These are phyloP conservation scores for Pseudogymnoascus sp. DNA, from an alignment of 2,329 filamentous ascomycete genomes.

Conservation along the genomic window DNA sequence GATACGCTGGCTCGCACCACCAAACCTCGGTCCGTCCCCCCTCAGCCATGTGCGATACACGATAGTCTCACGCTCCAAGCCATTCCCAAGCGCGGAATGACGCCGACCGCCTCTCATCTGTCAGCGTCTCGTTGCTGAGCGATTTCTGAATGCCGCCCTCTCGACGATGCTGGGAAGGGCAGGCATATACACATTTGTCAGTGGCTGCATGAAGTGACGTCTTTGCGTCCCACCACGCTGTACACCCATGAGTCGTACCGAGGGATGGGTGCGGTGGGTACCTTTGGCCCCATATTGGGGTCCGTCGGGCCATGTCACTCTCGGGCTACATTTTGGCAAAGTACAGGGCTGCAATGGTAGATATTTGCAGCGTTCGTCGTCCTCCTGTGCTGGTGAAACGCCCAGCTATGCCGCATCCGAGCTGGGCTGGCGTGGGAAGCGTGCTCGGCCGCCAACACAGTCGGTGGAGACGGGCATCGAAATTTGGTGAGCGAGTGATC, in stretches of 20 bases:
- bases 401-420: neutral
- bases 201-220: conserved; percentile 4
- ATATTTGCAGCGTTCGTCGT: neutral
- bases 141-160: neutral
- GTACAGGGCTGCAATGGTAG: neutral
- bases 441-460: neutral
- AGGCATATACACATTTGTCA: conserved; percentile 2
- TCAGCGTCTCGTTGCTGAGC: neutral
- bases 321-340: neutral
- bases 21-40: conserved; percentile 1
- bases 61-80: neutral
- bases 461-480: neutral
- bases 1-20: neutral
- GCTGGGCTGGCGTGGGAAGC: neutral
- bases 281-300: neutral
- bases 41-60: neutral
- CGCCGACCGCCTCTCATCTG: neutral
- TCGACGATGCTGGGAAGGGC: neutral
- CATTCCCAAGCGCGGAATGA: neutral
- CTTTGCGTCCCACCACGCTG: neutral
- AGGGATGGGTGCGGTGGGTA: neutral
- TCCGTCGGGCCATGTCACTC: neutral
- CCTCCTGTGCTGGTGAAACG: neutral
- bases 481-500: neutral
- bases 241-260: neutral